Percentiles rank a stretch among this genome's conserved stretches.
Conservation (phyloP, 495 filamentous ascomycete species). For the Staphylotrichum tortipilum region DNA sequence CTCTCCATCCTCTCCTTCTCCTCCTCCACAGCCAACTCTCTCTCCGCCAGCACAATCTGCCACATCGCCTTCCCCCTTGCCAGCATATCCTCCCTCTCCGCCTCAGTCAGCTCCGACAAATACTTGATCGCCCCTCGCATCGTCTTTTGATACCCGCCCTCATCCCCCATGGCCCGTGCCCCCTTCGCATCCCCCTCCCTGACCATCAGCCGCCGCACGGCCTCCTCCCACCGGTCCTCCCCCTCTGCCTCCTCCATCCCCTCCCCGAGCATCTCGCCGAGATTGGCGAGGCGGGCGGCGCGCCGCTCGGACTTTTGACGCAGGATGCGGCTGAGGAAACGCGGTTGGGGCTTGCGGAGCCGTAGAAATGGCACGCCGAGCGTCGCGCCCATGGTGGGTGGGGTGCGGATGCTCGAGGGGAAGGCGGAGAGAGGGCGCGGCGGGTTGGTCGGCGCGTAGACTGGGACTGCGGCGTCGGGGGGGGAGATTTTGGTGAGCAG, state of each 20-base stretch:
- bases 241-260: background rate
- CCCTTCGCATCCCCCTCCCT: conserved; percentile 24
- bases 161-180: conserved; percentile 2
- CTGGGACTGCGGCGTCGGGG: conserved; percentile 25
- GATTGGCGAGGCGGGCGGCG: no score
- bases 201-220: conserved; percentile 16
- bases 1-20: conserved; percentile 12
- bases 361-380: conserved; percentile 61
- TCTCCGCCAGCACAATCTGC: conserved; percentile 40
- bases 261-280: conserved; percentile 22
- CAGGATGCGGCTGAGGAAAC: conserved; percentile 47
- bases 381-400: conserved; percentile 51
- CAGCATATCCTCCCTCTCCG: conserved; percentile 22
- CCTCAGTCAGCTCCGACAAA: conserved; percentile 4
- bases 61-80: conserved; percentile 40
- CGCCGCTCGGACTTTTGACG: conserved; percentile 42
- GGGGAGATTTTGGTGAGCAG: conserved; percentile 26
- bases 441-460: conserved; percentile 34
- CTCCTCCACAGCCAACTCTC: conserved; percentile 35
- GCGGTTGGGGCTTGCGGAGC: conserved; percentile 59
- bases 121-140: conserved; percentile 11
- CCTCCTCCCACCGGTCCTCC: conserved; percentile 13
- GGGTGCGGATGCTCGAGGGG: conserved; percentile 43
- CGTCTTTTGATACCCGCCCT: conserved; percentile 6
- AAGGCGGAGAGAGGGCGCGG: conserved; percentile 36